A percentile compares a stretch with the other conserved stretches of the same genome.
These are phyloP conservation scores for Luffa acutangula DNA, from an alignment of 306 rosid species.

Conservation along the genomic window DNA sequence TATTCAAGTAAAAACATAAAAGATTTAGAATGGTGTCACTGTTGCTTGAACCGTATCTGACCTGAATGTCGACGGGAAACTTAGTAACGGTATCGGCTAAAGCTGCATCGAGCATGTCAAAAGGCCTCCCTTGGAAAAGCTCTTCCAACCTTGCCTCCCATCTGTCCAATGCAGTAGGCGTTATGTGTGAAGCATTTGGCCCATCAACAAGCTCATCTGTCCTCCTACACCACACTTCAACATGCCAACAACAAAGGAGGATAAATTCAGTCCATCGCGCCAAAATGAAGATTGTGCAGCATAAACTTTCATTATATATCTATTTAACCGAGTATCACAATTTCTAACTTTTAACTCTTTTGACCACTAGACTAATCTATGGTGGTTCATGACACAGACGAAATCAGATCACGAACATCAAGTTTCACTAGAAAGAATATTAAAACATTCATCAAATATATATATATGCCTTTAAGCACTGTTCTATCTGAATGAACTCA, in stretches of 20 bases:
- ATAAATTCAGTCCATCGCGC: background rate
- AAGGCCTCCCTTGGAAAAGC: conserved; percentile 71
- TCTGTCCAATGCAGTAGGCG: conserved; percentile 77
- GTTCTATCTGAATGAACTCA: background rate
- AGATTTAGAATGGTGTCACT: background rate
- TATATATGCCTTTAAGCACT: background rate
- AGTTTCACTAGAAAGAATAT: background rate
- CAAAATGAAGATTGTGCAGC: background rate
- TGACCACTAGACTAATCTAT: background rate
- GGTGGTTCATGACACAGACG: background rate
- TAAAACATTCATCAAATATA: background rate
- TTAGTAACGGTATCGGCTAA: conserved; percentile 58
- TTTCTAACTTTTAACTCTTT: background rate
- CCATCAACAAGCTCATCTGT: conserved; percentile 96
- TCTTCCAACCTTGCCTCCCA: conserved; percentile 68
- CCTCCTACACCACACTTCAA: conserved; percentile 92
- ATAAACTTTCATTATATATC: background rate
- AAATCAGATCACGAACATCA: background rate
- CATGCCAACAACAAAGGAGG: conserved; percentile 6
- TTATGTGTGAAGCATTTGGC: conserved; percentile 84
- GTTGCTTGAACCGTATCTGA: conserved; percentile 1
- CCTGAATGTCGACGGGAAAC: conserved; percentile 88
- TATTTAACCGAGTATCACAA: background rate
- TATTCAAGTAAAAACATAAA: background rate
- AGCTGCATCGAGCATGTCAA: conserved; percentile 94